Evolutionary conservation across 352 stramenopile genomes (phyloP).

Genomic region (Ophiocytium majus): DNA sequence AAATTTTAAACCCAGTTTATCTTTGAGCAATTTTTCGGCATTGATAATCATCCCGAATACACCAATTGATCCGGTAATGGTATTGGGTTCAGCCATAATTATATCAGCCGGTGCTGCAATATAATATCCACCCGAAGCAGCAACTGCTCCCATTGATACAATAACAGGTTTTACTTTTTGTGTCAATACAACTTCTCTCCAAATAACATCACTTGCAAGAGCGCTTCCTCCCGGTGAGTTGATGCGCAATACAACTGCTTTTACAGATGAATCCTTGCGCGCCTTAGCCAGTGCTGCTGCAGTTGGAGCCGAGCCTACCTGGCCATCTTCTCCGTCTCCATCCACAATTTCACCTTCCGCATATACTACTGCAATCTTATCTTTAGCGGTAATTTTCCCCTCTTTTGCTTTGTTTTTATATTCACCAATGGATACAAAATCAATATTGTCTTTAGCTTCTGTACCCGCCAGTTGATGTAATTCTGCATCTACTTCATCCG

Average conservation of each 20-base stretch:
- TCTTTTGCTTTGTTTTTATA: background rate
- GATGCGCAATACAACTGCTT: constrained; percentile 63
- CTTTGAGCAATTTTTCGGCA: constrained; percentile 59
- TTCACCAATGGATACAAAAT: background rate
- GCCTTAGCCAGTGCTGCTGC: constrained; percentile 58
- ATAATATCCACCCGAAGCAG: constrained; percentile 67
- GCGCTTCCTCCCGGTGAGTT: constrained; percentile 63
- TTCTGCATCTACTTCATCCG: background rate
- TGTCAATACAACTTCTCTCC: constrained; percentile 61
- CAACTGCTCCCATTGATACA: constrained; percentile 64
- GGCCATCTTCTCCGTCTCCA: background rate
- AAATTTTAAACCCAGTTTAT: constrained; percentile 1
- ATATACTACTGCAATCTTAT: constrained; percentile 7
- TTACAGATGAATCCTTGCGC: constrained; percentile 58
- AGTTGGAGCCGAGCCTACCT: background rate
- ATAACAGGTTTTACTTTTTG: constrained; percentile 59
- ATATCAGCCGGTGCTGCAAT: constrained; percentile 60
- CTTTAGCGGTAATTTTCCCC: background rate
- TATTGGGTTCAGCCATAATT: constrained; percentile 65
- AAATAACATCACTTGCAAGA: constrained; percentile 63
- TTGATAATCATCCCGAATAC: constrained; percentile 66
- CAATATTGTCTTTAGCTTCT: background rate
- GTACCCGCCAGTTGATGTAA: background rate
- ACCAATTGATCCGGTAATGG: constrained; percentile 66
- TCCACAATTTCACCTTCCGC: background rate